Evolutionary conservation across 1,139 yeast genomes (phyloP), one percentile per base, ranked within the genome.

Genomic region (Blastobotrys ciferrii): DNA sequence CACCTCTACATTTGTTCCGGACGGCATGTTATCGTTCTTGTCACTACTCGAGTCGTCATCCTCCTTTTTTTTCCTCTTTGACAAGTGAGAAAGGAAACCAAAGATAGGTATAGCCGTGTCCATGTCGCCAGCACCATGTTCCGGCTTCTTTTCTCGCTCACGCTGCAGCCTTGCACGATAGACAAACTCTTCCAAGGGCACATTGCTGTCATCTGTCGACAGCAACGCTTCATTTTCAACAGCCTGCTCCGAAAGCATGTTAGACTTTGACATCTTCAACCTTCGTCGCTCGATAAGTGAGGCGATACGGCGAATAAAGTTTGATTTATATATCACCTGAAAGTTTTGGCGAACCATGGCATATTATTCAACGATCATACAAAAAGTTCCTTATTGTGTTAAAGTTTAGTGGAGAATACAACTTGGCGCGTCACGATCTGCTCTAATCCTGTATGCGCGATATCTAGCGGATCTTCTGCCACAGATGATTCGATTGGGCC

Each of bases 161-260:
- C 70, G 61, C 51, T 66, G 69, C 30, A 65, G 49, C 11, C 48
- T 48, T 3, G 70, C 70, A 37, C 61, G 64, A 57, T 65, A 56
- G 9, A 58, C 48, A 44, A 60, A 67, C 35, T 59, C 65, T 54
- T 64, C 64, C 13, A 65, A 40, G 3, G 69, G 67, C 12, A 64
- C 53, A 40, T 58, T 46, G 49, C 53, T 54, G 38, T 49, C 42
- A 33, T 58, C 58, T 7, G 19, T 45, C 2, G 43, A 17, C 3
- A 14, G 32, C 30, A 19, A 42, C 17, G 47, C 50, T 14, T 43
- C 43, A 18, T 33, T 13, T 19, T 47, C 50, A 19, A 28, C 42
- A 2, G 28, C 47, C 12, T 18, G 40, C 28, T 36, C 40, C 11
- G 25, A 17, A 11, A 36, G n/a, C n/a, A 23, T 11, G n/a, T 36